These are phyloP conservation scores for Celoporthe dispersa DNA, from an alignment of 2,329 filamentous ascomycete genomes.

Conservation along the genomic window DNA sequence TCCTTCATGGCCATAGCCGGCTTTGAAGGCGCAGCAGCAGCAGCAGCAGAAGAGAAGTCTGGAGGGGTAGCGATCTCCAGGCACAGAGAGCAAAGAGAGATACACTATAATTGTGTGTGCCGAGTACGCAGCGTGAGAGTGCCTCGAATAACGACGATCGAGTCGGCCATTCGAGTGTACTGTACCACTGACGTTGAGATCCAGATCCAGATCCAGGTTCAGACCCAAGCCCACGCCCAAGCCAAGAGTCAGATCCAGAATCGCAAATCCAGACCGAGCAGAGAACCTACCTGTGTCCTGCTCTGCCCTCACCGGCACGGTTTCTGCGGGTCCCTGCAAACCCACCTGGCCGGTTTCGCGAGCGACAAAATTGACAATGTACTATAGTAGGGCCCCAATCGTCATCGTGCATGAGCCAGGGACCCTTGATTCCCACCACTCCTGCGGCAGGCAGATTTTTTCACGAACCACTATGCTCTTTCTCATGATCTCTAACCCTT, in stretches of 20 bases:
- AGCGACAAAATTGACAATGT: background rate
- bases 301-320: background rate
- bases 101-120: background rate
- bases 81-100: background rate
- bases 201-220: background rate
- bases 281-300: background rate
- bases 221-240: background rate
- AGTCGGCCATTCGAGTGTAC: slow-evolving; percentile 1
- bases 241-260: background rate
- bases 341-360: slow-evolving; percentile 3
- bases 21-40: slow-evolving; percentile 33
- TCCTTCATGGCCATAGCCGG: slow-evolving; percentile 17
- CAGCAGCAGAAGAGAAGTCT: slow-evolving; percentile 21
- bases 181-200: background rate
- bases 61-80: background rate
- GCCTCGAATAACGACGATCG: background rate
- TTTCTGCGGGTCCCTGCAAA: slow-evolving; percentile 7
- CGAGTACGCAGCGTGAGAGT: background rate
- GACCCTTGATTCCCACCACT: background rate
- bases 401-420: slow-evolving; percentile 17
- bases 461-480: background rate
- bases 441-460: slow-evolving; percentile 9
- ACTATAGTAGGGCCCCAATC: slow-evolving; percentile 1
- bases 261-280: background rate
- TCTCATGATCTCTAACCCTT: background rate